Conservation (phyloP, 495 filamentous ascomycete species). For the Zalerion maritima region DNA sequence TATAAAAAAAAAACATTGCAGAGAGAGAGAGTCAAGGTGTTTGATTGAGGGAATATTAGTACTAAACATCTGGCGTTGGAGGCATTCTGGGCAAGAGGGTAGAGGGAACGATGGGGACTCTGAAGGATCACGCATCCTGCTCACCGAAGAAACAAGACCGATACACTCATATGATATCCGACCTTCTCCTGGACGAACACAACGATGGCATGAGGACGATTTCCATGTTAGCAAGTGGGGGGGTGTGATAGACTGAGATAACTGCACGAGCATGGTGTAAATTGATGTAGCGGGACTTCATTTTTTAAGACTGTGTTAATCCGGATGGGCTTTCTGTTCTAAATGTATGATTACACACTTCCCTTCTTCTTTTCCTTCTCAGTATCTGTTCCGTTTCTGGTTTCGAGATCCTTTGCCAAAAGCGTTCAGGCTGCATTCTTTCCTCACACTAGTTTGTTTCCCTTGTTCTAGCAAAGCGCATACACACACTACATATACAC, state of each 20-base stretch:
- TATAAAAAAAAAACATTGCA: too few relatives aligned
- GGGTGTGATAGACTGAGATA: conserved; percentile 25
- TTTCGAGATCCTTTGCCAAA: conserved; percentile 11
- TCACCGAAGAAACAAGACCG: conserved; percentile 8
- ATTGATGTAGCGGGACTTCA: conserved; percentile 18
- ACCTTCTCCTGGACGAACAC: conserved; percentile 11
- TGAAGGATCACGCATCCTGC: too few relatives aligned
- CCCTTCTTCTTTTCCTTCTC: conserved; percentile 8
- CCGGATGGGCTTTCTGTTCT: conserved; percentile 10
- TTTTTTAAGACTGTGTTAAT: conserved; percentile 10
- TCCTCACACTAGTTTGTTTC: conserved; percentile 8
- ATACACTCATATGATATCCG: conserved; percentile 5
- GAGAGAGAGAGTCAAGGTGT: too few relatives aligned
- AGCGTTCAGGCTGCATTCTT: conserved; percentile 2
- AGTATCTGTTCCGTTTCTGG: conserved; percentile 8
- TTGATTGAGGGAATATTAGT: too few relatives aligned
- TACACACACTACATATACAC: too few relatives aligned
- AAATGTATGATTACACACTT: conserved; percentile 18
- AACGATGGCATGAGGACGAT: conserved; percentile 19
- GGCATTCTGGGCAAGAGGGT: too few relatives aligned
- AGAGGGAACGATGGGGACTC: too few relatives aligned
- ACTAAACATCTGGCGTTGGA: too few relatives aligned
- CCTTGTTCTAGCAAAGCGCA: too few relatives aligned
- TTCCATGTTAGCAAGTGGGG: conserved; percentile 11
- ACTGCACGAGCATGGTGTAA: conserved; percentile 27